Evolutionary conservation across 2,329 filamentous ascomycete genomes (phyloP).

Genomic region (Talaromyces islandicus): DNA sequence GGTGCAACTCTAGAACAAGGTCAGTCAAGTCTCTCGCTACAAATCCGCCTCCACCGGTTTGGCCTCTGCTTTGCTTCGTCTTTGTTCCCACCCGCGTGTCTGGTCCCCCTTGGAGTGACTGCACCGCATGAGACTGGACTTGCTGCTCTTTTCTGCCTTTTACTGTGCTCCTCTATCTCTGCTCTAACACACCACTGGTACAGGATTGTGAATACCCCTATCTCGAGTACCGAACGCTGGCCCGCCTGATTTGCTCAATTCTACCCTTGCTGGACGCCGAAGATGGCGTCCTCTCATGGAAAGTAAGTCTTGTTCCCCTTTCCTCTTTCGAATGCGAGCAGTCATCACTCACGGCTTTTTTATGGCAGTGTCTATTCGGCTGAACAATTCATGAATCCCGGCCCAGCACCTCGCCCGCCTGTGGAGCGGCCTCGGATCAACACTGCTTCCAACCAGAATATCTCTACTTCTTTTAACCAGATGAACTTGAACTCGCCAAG

Average conservation of each 20-base stretch:
- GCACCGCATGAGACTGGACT: not conserved
- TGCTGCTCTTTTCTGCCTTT: not conserved
- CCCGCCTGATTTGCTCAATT: not conserved
- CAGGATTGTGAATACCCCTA: not conserved
- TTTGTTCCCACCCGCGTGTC: not conserved
- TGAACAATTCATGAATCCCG: slow-evolving; percentile 88
- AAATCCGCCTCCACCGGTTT: not conserved
- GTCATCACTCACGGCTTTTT: not conserved
- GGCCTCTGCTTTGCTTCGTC: not conserved
- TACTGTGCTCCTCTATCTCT: not conserved
- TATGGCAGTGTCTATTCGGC: slow-evolving; percentile 52
- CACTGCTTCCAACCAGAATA: slow-evolving; percentile 66
- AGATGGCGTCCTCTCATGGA: slow-evolving; percentile 27
- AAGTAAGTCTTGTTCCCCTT: slow-evolving; percentile 23
- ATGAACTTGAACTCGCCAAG: slow-evolving; percentile 65
- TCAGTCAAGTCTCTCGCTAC: not conserved
- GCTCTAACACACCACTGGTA: not conserved
- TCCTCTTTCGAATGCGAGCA: not conserved
- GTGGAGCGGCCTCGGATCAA: slow-evolving; percentile 75
- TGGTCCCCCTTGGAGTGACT: not conserved
- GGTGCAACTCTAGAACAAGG: not conserved
- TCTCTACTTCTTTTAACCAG: slow-evolving; percentile 60
- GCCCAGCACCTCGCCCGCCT: slow-evolving; percentile 86
- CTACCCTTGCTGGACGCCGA: slow-evolving; percentile 8
- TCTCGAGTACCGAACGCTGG: not conserved